A percentile compares a stretch with the other conserved stretches of the same genome.
Conservation (phyloP, 257 asterid species). For the Ilex asprella region DNA sequence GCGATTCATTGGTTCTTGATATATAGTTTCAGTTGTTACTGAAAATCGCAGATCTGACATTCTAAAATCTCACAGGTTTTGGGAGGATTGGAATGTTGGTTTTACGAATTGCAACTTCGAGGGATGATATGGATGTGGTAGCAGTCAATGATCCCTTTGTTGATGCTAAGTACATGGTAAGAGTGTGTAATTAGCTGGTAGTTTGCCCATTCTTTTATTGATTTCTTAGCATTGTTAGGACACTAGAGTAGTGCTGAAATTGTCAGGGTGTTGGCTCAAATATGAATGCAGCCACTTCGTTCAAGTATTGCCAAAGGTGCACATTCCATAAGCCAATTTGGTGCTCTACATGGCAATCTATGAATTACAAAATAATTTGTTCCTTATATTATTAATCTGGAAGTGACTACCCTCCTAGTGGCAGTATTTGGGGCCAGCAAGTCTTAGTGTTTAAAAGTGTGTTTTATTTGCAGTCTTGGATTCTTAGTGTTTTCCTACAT, state of each 20-base stretch:
- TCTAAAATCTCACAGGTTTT: constrained; percentile 56
- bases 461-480: no score
- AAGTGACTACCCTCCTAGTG: no score
- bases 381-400: no score
- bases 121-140: constrained; percentile 94
- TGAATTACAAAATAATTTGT: no score
- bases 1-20: neutral
- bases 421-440: no score
- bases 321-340: no score
- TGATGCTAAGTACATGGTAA: constrained; percentile 94
- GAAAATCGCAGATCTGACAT: neutral
- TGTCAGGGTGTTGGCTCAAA: no score
- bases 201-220: neutral
- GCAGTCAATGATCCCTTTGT: constrained; percentile 97
- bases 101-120: constrained; percentile 75
- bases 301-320: no score
- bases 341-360: no score
- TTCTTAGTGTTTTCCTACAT: no score
- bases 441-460: no score
- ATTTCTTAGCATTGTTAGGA: constrained; percentile 5
- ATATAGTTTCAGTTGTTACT: neutral
- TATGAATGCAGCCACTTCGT: no score
- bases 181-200: constrained; percentile 10
- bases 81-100: constrained; percentile 97
- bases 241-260: neutral